Base-by-base conservation (phyloP, 495 filamentous ascomycete species). In the Aspergillus leporis region DNA sequence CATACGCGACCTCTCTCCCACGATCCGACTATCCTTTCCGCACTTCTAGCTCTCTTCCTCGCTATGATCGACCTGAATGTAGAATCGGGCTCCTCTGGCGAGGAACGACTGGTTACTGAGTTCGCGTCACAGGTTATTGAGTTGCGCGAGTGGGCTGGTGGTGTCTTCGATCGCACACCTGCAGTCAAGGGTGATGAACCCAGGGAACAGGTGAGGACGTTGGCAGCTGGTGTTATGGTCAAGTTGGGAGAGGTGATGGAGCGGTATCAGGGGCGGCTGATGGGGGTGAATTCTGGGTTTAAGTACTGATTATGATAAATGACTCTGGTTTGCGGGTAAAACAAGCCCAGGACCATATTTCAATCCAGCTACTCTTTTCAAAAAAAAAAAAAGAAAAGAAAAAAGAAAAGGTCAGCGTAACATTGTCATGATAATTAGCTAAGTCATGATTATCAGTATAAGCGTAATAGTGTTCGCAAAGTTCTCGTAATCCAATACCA, bases 211-310 rank as follows among this genome's bases (percentile, higher is more conserved):
- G 67, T 74, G 48, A 65, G 80, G 25, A 75, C 74, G 6, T 16
- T 98, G 63, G 88, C 92, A 25, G 94, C 94, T 2, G 92, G 89
- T 1, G 85, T 96, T 45, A 74, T 97, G 73, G 83, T 96, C 21
- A 87, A 87, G 64, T 73, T 89, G 55, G 83, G 84, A 38, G 92
- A 96, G 73, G 83, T 89, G 32, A 85, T 93, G 43, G 90, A 96
- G 69, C 87, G 86, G 71, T 94, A 89, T 70, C 87, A 91, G 74
- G 80, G 85, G 48, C 72, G 66, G 63, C 69, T 74, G 72, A 82
- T 77, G 83, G 82, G 74, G 55, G 78, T 74, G 56, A 80, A 74
- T 68, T 75, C 61, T 56, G 81, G 67, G 58, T 84, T 77, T 72
- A 70, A 63, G 47, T 80, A 80, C 60, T 80, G 59, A 36, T 47